Conservation (phyloP, 106 monocot species). For the Xerophyta viscosa region DNA sequence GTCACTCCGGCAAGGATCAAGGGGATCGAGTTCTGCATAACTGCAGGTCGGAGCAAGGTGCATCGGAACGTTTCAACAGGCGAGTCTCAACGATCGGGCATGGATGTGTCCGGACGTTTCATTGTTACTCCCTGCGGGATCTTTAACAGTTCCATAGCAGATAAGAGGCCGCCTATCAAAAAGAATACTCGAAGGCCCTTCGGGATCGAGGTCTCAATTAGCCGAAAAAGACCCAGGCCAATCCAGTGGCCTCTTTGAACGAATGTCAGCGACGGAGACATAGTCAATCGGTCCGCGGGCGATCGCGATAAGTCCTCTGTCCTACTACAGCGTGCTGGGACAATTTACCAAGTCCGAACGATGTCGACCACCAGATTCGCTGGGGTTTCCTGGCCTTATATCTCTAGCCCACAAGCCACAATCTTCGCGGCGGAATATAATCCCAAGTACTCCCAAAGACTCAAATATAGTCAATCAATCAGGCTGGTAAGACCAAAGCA, state of each 20-base stretch:
- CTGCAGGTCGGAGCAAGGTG: neutral
- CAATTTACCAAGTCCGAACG: constrained; percentile 23
- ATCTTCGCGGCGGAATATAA: neutral
- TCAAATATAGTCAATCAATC: constrained; percentile 1
- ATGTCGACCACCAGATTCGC: constrained; percentile 17
- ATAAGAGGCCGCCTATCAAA: constrained; percentile 6
- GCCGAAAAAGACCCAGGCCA: constrained; percentile 15
- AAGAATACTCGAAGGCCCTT: neutral
- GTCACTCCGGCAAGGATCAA: neutral
- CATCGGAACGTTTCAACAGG: constrained; percentile 1
- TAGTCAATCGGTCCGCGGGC: constrained; percentile 22
- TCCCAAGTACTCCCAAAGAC: constrained; percentile 3
- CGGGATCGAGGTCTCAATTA: constrained; percentile 13
- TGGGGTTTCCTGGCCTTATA: neutral
- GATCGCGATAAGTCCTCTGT: constrained; percentile 17
- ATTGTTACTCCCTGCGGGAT: neutral
- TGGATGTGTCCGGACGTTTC: neutral
- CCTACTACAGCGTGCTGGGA: constrained; percentile 21
- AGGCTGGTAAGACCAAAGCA: neutral
- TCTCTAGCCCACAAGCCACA: neutral
- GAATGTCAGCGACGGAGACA: constrained; percentile 23
- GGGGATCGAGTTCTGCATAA: neutral
- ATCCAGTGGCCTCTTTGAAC: constrained; percentile 5
- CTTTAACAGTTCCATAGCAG: constrained; percentile 1
- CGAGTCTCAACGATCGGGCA: neutral